These are phyloP conservation scores for Suillus subluteus DNA, from an alignment of 768 basidiomycete genomes.

Conservation along the genomic window DNA sequence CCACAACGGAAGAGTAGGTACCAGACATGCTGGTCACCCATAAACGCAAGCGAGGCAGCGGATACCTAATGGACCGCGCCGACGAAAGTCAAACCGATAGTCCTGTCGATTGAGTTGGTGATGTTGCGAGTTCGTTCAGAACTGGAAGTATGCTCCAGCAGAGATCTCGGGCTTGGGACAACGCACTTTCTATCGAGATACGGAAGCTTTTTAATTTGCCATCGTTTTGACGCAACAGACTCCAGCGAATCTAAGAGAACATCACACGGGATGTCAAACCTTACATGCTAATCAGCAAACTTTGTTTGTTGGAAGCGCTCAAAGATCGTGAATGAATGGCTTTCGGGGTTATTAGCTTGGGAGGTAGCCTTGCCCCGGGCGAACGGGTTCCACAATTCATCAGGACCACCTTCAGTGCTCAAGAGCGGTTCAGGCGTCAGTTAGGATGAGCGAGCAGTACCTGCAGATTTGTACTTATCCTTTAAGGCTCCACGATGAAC, in stretches of 20 bases:
- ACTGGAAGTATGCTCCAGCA: background rate
- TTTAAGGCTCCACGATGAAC: background rate
- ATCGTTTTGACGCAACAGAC: background rate
- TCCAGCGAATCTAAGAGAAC: background rate
- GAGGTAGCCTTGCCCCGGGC: background rate
- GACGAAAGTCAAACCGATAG: background rate
- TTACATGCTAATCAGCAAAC: background rate
- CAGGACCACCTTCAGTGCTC: background rate
- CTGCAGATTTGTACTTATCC: background rate
- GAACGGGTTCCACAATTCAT: background rate
- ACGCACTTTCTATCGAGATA: background rate
- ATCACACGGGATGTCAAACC: background rate
- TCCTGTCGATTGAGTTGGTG: background rate
- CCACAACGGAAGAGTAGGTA: background rate
- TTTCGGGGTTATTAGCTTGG: background rate
- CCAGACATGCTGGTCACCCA: background rate
- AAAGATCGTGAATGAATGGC: background rate
- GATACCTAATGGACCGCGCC: background rate
- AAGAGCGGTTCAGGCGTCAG: background rate
- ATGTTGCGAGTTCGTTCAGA: background rate
- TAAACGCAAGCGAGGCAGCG: constrained; percentile 1
- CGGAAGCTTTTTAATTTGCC: background rate
- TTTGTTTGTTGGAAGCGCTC: background rate
- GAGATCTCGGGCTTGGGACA: background rate
- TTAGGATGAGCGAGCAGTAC: background rate